Percentiles rank a stretch among this genome's conserved stretches.
phyloP scores from a whole-genome alignment of 169 alveolate species.

The Eimeria brunetti region DNA sequence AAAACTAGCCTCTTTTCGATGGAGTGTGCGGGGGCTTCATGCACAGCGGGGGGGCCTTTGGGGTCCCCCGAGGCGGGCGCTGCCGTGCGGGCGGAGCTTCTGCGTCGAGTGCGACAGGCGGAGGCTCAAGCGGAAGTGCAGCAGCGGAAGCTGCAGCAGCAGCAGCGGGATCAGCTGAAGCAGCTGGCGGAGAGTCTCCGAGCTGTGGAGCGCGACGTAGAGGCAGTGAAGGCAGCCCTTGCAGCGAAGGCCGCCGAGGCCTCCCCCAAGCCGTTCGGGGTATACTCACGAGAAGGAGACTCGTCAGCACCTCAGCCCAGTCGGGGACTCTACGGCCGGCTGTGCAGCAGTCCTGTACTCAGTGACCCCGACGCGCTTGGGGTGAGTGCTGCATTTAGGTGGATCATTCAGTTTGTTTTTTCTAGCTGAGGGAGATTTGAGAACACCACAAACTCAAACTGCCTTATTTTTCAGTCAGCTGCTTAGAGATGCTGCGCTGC shows the following conservation, averaged over 20 bases:
- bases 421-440: background rate
- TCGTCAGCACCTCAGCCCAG: background rate
- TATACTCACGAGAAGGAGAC: background rate
- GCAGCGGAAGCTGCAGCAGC: slow-evolving; percentile 67
- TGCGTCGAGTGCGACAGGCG: slow-evolving; percentile 60
- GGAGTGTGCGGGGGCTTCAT: slow-evolving; percentile 38
- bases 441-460: background rate
- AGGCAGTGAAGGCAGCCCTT: slow-evolving; percentile 50
- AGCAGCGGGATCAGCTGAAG: slow-evolving; percentile 46
- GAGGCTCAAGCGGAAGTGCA: slow-evolving; percentile 58
- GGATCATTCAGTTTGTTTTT: background rate
- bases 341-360: slow-evolving; percentile 65
- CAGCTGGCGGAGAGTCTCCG: slow-evolving; percentile 73
- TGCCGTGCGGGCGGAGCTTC: slow-evolving; percentile 47
- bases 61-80: slow-evolving; percentile 49
- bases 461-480: background rate
- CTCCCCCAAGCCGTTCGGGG: background rate
- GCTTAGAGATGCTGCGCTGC: background rate
- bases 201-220: slow-evolving; percentile 69
- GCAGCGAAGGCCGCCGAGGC: slow-evolving; percentile 12
- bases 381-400: background rate
- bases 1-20: slow-evolving; percentile 1
- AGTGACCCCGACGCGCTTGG: background rate
- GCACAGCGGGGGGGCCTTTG: background rate
- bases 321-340: slow-evolving; percentile 7